These are phyloP conservation scores for Lentinula guzmanii DNA, from an alignment of 768 basidiomycete genomes.

Conservation along the genomic window DNA sequence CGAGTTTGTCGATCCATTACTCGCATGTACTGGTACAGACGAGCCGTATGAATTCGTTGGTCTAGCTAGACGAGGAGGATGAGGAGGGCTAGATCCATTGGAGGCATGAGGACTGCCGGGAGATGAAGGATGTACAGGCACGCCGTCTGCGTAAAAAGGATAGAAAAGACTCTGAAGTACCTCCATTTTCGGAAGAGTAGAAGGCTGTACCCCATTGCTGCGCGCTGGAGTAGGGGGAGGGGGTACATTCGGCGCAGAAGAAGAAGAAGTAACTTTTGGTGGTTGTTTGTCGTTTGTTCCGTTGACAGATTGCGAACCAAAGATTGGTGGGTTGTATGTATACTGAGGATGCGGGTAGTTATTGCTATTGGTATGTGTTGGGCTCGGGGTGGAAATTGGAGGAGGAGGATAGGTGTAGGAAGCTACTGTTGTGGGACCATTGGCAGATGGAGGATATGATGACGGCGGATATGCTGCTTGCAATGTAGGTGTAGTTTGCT, in stretches of 20 bases:
- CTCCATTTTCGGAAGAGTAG: slow-evolving; percentile 33
- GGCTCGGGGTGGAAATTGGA: slow-evolving; percentile 9
- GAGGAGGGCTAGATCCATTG: slow-evolving; percentile 8
- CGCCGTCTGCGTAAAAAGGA: slow-evolving; percentile 65
- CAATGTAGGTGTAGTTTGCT: slow-evolving; percentile 38
- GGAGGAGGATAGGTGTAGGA: slow-evolving; percentile 20
- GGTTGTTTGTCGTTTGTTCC: slow-evolving; percentile 27
- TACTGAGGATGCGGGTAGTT: slow-evolving; percentile 5
- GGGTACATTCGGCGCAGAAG: slow-evolving; percentile 15
- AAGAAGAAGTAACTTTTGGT: slow-evolving; percentile 20
- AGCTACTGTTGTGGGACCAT: slow-evolving; percentile 14
- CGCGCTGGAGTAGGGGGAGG: slow-evolving; percentile 27
- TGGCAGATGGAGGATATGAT: not conserved
- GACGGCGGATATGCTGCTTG: slow-evolving; percentile 21
- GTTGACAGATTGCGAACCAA: slow-evolving; percentile 29
- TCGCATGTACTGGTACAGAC: not conserved
- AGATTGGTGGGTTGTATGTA: slow-evolving; percentile 13
- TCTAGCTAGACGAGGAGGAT: not conserved
- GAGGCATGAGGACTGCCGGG: not conserved
- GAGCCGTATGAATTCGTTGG: not conserved
- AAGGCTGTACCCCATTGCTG: not conserved
- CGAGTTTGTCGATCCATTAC: slow-evolving; percentile 42
- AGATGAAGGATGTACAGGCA: not conserved
- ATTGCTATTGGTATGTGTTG: not conserved
- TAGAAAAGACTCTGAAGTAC: slow-evolving; percentile 69